Evolutionary conservation across 306 rosid genomes (phyloP).

Genomic region (Cajanus cajan): DNA sequence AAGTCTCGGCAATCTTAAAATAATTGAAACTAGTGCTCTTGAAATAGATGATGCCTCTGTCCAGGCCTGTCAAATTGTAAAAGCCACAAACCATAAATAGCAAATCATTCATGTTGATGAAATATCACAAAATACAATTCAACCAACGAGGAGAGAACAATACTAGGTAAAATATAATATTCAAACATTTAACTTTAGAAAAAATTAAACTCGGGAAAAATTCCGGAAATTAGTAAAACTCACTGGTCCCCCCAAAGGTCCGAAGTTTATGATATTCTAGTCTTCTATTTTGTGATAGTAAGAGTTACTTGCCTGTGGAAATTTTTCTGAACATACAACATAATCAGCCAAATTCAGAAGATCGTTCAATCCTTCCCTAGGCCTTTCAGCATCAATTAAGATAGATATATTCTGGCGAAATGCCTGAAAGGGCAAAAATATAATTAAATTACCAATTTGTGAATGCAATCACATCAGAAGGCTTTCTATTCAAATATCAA

Average conservation of each 20-base stretch:
- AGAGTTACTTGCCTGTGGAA: conserved; percentile 76
- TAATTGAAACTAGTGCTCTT: conserved; percentile 73
- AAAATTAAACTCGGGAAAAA: not conserved
- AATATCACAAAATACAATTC: conserved; percentile 2
- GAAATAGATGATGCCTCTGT: conserved; percentile 67
- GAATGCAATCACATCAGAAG: not conserved
- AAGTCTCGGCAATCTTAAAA: conserved; percentile 66
- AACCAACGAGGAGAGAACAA: not conserved
- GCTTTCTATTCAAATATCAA: conserved; percentile 20
- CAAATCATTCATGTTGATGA: not conserved
- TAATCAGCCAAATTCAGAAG: conserved; percentile 63
- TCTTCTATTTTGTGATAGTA: not conserved
- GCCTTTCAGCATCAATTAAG: conserved; percentile 79
- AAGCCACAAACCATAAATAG: conserved; percentile 17
- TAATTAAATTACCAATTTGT: conserved; percentile 7
- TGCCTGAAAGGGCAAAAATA: conserved; percentile 57
- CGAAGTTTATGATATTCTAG: not conserved
- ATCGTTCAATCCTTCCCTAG: conserved; percentile 82
- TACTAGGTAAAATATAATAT: not conserved
- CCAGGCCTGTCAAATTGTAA: conserved; percentile 66
- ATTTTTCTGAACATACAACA: conserved; percentile 70
- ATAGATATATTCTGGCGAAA: conserved; percentile 60
- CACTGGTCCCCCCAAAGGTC: not conserved
- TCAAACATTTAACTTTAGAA: not conserved
- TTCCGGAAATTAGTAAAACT: not conserved